Conservation (phyloP, 352 stramenopile species). For the Plasmopara halstedii region DNA sequence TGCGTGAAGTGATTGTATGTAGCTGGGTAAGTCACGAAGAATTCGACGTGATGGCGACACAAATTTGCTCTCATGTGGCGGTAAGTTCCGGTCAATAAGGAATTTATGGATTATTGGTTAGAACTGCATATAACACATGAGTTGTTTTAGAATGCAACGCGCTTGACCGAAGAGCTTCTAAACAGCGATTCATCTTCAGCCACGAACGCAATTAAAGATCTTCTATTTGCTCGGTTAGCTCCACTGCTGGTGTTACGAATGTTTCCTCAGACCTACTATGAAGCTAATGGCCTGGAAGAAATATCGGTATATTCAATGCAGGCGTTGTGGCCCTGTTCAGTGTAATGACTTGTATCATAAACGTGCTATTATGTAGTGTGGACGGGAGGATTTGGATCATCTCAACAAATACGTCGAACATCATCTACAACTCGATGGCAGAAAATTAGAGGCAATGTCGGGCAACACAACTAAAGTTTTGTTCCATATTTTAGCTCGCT, state of each 20-base stretch:
- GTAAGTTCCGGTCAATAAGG: conserved; percentile 14
- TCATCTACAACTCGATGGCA: conserved; percentile 3
- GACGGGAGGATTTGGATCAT: conserved; percentile 26
- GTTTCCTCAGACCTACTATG: conserved; percentile 28
- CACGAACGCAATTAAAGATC: conserved; percentile 25
- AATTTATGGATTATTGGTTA: too few relatives aligned
- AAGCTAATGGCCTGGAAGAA: not conserved
- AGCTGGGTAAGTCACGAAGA: conserved; percentile 22
- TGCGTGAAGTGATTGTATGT: conserved; percentile 33
- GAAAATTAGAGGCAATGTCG: not conserved
- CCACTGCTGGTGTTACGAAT: conserved; percentile 59
- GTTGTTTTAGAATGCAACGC: conserved; percentile 22
- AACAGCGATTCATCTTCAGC: conserved; percentile 31
- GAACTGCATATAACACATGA: too few relatives aligned
- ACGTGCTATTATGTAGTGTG: conserved; percentile 17
- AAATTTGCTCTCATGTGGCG: conserved; percentile 30
- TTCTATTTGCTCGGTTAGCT: conserved; percentile 56
- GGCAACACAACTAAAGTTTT: conserved; percentile 10
- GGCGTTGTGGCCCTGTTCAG: not conserved
- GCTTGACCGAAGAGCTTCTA: conserved; percentile 39
- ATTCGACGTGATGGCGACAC: conserved; percentile 15
- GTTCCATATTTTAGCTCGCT: conserved; percentile 32
- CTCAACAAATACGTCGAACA: conserved; percentile 19
- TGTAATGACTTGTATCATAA: conserved; percentile 3
- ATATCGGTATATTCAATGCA: conserved; percentile 16